A percentile compares a stretch with the other conserved stretches of the same genome.
These are phyloP conservation scores for Yarrowia keelungensis DNA, from an alignment of 805 yeast genomes.

Conservation along the genomic window DNA sequence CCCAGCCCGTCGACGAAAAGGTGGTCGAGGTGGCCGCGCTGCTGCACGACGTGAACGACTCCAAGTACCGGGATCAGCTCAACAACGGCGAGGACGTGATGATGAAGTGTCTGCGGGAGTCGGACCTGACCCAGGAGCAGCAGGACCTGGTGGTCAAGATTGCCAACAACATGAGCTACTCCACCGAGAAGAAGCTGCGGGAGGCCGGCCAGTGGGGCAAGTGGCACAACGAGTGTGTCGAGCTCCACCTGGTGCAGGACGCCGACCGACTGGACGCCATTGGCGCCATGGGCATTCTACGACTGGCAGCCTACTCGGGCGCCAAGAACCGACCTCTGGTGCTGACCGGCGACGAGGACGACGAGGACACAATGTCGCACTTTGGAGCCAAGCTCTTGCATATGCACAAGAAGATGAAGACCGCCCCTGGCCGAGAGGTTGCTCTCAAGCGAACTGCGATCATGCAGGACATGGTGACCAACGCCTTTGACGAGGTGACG, in stretches of 20 bases:
- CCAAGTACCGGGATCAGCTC: slow-evolving; percentile 46
- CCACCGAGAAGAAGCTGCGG: slow-evolving; percentile 45
- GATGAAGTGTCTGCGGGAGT: slow-evolving; percentile 39
- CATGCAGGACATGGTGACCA: slow-evolving; percentile 43
- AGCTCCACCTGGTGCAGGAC: slow-evolving; percentile 51
- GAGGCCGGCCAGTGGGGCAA: slow-evolving; percentile 45
- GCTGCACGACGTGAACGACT: slow-evolving; percentile 49
- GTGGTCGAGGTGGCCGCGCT: slow-evolving; percentile 50
- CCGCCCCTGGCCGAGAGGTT: slow-evolving; percentile 43
- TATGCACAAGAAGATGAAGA: slow-evolving; percentile 47
- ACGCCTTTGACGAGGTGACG: slow-evolving; percentile 37
- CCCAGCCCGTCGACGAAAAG: slow-evolving; percentile 42
- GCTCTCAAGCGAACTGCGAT: slow-evolving; percentile 43
- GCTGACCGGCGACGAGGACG: slow-evolving; percentile 39
- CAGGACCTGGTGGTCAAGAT: slow-evolving; percentile 43
- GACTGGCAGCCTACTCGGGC: slow-evolving; percentile 50
- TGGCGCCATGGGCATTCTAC: slow-evolving; percentile 51
- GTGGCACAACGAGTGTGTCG: slow-evolving; percentile 49
- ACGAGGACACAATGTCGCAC: slow-evolving; percentile 45
- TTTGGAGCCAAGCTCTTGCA: slow-evolving; percentile 49
- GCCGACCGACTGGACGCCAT: slow-evolving; percentile 55
- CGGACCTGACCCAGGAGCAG: slow-evolving; percentile 41
- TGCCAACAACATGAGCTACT: slow-evolving; percentile 46
- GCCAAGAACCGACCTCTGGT: slow-evolving; percentile 46
- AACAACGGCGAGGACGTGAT: slow-evolving; percentile 40